A percentile compares a stretch with the other conserved stretches of the same genome.
Conservation (phyloP, 75 land plant species). For the Sequoia sempervirens region DNA sequence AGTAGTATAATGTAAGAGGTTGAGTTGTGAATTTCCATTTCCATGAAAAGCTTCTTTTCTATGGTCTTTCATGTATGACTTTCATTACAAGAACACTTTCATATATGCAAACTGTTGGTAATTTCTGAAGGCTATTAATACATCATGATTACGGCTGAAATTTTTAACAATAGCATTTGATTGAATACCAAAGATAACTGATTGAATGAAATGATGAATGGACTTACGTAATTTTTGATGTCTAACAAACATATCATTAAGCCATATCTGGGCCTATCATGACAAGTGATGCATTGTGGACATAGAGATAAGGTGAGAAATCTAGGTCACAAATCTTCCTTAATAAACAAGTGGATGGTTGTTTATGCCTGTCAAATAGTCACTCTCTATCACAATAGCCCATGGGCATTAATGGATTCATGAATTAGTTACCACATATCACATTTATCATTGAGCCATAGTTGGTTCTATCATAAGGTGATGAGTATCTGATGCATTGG, state of each 20-base stretch:
- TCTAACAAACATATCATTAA: background rate
- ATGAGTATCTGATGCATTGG: too few species aligned
- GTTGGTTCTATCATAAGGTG: too few species aligned
- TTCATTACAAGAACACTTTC: background rate
- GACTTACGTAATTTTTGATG: background rate
- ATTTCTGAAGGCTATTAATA: background rate
- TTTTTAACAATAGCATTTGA: background rate
- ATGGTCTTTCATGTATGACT: background rate
- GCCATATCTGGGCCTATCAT: background rate
- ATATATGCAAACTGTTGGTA: background rate
- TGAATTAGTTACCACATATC: too few species aligned
- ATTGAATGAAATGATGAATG: background rate
- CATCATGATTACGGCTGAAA: background rate
- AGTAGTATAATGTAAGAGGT: too few species aligned
- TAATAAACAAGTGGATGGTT: too few species aligned
- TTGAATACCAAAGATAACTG: background rate
- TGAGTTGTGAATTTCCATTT: too few species aligned
- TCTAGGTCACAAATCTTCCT: background rate
- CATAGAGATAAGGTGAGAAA: background rate
- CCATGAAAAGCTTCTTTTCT: background rate
- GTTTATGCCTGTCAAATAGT: too few species aligned
- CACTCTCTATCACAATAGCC: too few species aligned
- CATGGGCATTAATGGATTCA: too few species aligned
- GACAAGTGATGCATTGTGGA: background rate
- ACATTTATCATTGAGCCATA: too few species aligned